Evolutionary conservation across 2,329 filamentous ascomycete genomes (phyloP), one percentile per base, ranked within the genome.

Genomic region (Camptophora hylomeconis): DNA sequence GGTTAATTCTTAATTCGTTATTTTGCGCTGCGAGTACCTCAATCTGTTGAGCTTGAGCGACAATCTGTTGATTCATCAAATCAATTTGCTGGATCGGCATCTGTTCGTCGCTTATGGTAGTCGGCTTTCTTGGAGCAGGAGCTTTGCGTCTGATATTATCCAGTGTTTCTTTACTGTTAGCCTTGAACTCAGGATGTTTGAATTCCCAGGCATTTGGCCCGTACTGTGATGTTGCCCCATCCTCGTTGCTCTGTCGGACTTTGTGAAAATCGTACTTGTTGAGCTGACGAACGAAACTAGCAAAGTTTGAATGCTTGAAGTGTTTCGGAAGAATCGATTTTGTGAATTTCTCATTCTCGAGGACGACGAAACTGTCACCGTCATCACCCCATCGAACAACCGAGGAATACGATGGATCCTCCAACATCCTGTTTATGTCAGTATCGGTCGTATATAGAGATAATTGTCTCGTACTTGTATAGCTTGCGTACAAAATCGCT

Each of bases 221-320:
- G 46, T 92, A 92, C 5, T 76, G 78, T 32, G 80, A 83, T 45
- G 80, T 71, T 15, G 78, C 79, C 45, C 71, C 82, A 48, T 92
- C 83, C 49, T 92, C 83, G 42, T 83, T 92, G 47, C 86, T 81
- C 49, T 80, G 81, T 41, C 89, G 73, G 40, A 95, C 86, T 65
- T 98, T 98, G 65, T 98, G 89, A 46, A 98, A 98, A 51, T 93
- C 86, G 55, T 92, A 94, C 53, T 94, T 94, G 63, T 94, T 94
- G 34, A 94, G 63, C 53, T 94, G 86, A 26, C 86, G 79, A 34
- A 94, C 86, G 51, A 94, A 94, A 57, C 84, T 93, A 17, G 86
- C 86, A 61, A 94, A 94, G 54, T 94, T 94, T 69, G 83, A 92
- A 59, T 95, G 89, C 58, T 98, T 98, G 66, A 98, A 98, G 49